phyloP scores from a whole-genome alignment of 1,284 basidiomycete genomes.

The Ceratobasidium sp. region DNA sequence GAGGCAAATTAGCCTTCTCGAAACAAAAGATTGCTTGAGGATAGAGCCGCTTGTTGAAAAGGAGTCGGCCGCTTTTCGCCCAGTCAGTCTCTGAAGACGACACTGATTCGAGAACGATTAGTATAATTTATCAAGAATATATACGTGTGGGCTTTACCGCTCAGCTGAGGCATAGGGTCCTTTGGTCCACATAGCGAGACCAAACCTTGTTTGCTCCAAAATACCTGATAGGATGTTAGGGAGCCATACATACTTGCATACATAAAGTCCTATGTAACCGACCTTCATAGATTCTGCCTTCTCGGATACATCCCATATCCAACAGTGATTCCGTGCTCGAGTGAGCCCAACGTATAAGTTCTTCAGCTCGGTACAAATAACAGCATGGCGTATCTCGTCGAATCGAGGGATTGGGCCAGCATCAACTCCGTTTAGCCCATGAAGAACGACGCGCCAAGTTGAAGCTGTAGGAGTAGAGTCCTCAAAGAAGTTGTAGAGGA shows the following conservation, averaged over 20 bases:
- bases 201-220: slow-evolving; percentile 58
- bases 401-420: slow-evolving; percentile 17
- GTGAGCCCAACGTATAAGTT: slow-evolving; percentile 41
- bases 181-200: slow-evolving; percentile 56
- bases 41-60: slow-evolving; percentile 65
- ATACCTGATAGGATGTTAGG: slow-evolving; percentile 38
- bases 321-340: slow-evolving; percentile 39
- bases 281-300: slow-evolving; percentile 39
- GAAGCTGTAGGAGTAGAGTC: slow-evolving; percentile 33
- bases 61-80: slow-evolving; percentile 57
- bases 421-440: slow-evolving; percentile 9
- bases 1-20: slow-evolving; percentile 57
- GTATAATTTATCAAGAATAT: background rate
- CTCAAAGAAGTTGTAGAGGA: slow-evolving; percentile 42
- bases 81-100: slow-evolving; percentile 62
- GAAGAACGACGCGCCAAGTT: slow-evolving; percentile 26
- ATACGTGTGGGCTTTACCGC: slow-evolving; percentile 44
- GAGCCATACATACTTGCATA: no score
- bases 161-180: slow-evolving; percentile 58
- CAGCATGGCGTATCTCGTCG: slow-evolving; percentile 32
- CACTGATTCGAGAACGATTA: slow-evolving; percentile 36
- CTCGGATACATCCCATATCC: slow-evolving; percentile 40
- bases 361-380: slow-evolving; percentile 40
- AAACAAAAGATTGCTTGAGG: slow-evolving; percentile 68
- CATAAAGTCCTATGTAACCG: background rate